phyloP scores from a whole-genome alignment of 768 basidiomycete species.

The Lactarius psammicola region DNA sequence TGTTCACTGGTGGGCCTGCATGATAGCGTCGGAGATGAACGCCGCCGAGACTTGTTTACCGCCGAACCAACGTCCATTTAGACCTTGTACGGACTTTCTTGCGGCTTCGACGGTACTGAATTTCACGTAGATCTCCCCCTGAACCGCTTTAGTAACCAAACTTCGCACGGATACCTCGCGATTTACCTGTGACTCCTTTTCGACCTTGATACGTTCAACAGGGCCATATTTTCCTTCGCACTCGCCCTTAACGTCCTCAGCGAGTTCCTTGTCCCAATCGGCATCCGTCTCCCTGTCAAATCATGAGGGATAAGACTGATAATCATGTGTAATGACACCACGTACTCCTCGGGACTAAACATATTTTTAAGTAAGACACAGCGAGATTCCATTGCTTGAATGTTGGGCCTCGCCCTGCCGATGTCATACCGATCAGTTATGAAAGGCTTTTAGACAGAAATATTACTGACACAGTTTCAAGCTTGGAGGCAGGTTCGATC shows the following conservation, averaged over 20 bases:
- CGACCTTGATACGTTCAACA: constrained; percentile 86
- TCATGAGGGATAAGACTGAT: background rate
- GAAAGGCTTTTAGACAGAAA: background rate
- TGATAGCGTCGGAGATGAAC: constrained; percentile 91
- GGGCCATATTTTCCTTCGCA: constrained; percentile 87
- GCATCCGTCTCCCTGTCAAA: constrained; percentile 80
- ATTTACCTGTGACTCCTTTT: constrained; percentile 87
- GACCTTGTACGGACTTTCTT: constrained; percentile 79
- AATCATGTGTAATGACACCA: constrained; percentile 15
- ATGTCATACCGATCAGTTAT: constrained; percentile 24
- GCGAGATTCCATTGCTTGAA: constrained; percentile 84
- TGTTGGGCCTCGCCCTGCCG: constrained; percentile 67
- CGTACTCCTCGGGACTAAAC: constrained; percentile 97
- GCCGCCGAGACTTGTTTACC: constrained; percentile 83
- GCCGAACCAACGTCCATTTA: constrained; percentile 97
- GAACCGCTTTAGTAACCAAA: constrained; percentile 4
- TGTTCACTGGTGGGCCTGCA: constrained; percentile 81
- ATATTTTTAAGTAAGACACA: constrained; percentile 91
- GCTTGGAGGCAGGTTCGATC: constrained; percentile 62
- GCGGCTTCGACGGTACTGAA: constrained; percentile 79
- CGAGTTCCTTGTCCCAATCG: constrained; percentile 96
- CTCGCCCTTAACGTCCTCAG: constrained; percentile 94
- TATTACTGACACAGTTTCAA: constrained; percentile 59
- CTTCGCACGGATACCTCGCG: background rate
- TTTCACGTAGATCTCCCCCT: constrained; percentile 98